phyloP scores from a whole-genome alignment of 2,329 filamentous ascomycete genomes.

The Botrytis galanthina region DNA sequence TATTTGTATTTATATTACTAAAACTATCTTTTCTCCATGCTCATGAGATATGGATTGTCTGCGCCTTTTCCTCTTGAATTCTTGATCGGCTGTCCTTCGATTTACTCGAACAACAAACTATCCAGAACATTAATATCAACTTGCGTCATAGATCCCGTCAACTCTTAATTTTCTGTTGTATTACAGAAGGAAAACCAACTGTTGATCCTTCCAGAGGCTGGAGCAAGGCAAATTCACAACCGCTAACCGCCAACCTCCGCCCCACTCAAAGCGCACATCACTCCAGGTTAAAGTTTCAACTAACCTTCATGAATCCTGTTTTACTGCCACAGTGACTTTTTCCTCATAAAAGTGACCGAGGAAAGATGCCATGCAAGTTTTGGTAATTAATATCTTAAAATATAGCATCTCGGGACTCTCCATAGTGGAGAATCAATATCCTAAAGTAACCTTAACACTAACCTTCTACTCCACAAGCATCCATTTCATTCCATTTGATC shows the following conservation, averaged over 20 bases:
- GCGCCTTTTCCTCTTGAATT: neutral
- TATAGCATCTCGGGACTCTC: neutral
- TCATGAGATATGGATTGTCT: too few species aligned
- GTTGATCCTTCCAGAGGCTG: constrained; percentile 1
- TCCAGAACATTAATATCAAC: neutral
- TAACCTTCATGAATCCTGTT: neutral
- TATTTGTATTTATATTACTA: neutral
- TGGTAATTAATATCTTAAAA: neutral
- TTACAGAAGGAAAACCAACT: neutral
- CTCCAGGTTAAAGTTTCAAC: neutral
- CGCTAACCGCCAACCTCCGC: neutral
- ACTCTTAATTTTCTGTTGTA: neutral
- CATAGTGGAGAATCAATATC: neutral
- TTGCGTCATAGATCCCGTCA: neutral
- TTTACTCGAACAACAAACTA: neutral
- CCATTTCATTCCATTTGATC: neutral
- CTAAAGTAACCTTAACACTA: neutral
- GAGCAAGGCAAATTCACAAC: neutral
- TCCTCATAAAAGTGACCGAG: neutral
- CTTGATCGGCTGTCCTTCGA: neutral
- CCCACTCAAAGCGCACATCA: neutral
- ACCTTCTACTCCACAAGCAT: neutral
- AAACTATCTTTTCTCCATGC: too few species aligned
- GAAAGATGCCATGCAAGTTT: neutral
- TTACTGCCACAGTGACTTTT: neutral